Percentiles rank a stretch among this genome's conserved stretches.
Evolutionary conservation across 352 stramenopile genomes (phyloP).

Genomic region (Globisporangium cystogenes): DNA sequence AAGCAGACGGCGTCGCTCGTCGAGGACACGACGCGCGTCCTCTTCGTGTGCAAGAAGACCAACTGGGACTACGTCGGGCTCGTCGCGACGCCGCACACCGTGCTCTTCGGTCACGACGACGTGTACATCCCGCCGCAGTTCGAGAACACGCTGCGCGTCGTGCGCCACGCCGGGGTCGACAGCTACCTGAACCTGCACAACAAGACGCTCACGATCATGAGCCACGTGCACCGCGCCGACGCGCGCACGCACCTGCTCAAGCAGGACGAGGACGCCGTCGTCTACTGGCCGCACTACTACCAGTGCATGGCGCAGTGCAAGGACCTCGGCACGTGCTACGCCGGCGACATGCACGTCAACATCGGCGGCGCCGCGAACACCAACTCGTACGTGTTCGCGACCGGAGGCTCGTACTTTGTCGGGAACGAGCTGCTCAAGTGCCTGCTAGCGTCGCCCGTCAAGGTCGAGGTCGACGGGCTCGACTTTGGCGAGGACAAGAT

Average conservation of each 20-base stretch:
- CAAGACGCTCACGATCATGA: constrained; percentile 80
- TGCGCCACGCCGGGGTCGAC: constrained; percentile 57
- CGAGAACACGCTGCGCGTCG: constrained; percentile 48
- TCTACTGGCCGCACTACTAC: constrained; percentile 81
- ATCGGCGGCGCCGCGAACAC: constrained; percentile 48
- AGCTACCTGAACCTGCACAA: constrained; percentile 79
- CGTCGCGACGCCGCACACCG: constrained; percentile 49
- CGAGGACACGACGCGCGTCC: constrained; percentile 48
- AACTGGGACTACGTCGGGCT: constrained; percentile 80
- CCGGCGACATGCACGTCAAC: constrained; percentile 79
- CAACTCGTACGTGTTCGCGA: constrained; percentile 81
- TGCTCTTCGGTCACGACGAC: constrained; percentile 65
- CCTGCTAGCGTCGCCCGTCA: constrained; percentile 54
- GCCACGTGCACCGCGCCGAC: constrained; percentile 45
- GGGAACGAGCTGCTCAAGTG: constrained; percentile 61
- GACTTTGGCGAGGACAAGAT: constrained; percentile 79
- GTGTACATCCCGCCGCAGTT: constrained; percentile 43
- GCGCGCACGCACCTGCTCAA: constrained; percentile 59
- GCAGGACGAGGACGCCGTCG: constrained; percentile 67
- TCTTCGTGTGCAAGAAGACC: constrained; percentile 70
- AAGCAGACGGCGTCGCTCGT: constrained; percentile 47
- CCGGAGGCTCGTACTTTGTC: constrained; percentile 70
- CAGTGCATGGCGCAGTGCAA: constrained; percentile 71
- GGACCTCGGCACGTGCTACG: constrained; percentile 58
- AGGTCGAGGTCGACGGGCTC: constrained; percentile 54